Evolutionary conservation across 2,329 filamentous ascomycete species (phyloP).

Genomic region (Beauveria sp.): DNA sequence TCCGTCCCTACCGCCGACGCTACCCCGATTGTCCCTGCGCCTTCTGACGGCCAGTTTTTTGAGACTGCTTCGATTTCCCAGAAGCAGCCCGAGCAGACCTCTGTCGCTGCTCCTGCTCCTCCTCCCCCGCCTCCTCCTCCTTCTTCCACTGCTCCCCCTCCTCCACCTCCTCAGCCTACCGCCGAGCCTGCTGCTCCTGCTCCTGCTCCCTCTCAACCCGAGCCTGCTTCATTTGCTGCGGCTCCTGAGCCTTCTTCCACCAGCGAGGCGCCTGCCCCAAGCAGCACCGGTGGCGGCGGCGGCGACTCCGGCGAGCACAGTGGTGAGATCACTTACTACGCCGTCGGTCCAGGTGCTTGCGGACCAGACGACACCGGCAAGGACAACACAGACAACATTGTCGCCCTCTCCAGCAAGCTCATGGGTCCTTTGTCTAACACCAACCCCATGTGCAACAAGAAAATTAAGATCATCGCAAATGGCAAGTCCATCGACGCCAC

Average conservation of each 20-base stretch:
- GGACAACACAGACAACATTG: constrained; percentile 49
- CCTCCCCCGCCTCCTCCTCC: neutral
- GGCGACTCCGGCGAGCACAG: constrained; percentile 24
- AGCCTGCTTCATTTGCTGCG: constrained; percentile 10
- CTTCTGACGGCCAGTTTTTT: constrained; percentile 23
- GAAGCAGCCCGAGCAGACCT: constrained; percentile 8
- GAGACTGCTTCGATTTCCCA: constrained; percentile 15
- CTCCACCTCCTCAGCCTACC: neutral
- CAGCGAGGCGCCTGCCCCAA: neutral
- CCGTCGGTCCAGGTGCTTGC: constrained; percentile 60
- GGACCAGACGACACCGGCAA: constrained; percentile 52
- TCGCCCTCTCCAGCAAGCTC: constrained; percentile 58
- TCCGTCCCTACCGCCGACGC: constrained; percentile 19
- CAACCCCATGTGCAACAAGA: constrained; percentile 65
- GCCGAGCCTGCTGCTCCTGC: constrained; percentile 14
- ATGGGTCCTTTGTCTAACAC: constrained; percentile 59
- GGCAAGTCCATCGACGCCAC: constrained; percentile 51
- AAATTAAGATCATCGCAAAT: constrained; percentile 52
- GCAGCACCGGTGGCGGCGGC: neutral
- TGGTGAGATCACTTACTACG: constrained; percentile 71
- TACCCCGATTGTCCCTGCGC: constrained; percentile 18
- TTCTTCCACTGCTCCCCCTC: constrained; percentile 12
- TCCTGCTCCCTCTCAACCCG: constrained; percentile 9
- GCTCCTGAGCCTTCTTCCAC: constrained; percentile 14
- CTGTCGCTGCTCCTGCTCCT: constrained; percentile 1